Evolutionary conservation across 805 yeast genomes (phyloP).

Genomic region (Ogataea methanolica): DNA sequence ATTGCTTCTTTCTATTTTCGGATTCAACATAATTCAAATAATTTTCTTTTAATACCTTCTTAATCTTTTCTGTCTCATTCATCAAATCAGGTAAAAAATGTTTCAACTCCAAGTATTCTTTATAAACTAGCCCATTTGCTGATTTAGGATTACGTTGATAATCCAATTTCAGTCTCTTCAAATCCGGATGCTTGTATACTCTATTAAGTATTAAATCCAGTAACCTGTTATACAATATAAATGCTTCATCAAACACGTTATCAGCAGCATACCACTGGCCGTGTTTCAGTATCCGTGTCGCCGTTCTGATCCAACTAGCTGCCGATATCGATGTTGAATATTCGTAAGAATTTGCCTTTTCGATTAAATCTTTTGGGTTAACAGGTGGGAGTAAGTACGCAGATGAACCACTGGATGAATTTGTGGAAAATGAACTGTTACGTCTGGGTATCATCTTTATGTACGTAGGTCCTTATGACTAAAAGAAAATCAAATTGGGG

Average conservation of each 20-base stretch:
- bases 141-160: slow-evolving; percentile 17
- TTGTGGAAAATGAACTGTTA: slow-evolving; percentile 13
- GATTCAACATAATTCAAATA: slow-evolving; percentile 20
- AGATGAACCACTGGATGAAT: slow-evolving; percentile 12
- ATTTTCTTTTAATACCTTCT: slow-evolving; percentile 21
- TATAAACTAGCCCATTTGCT: slow-evolving; percentile 21
- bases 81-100: slow-evolving; percentile 23
- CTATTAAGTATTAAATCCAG: slow-evolving; percentile 51
- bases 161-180: slow-evolving; percentile 24
- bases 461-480: no score
- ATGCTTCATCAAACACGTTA: slow-evolving; percentile 45
- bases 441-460: slow-evolving; percentile 8
- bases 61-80: slow-evolving; percentile 28
- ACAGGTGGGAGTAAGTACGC: slow-evolving; percentile 15
- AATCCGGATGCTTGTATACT: slow-evolving; percentile 42
- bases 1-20: slow-evolving; percentile 17
- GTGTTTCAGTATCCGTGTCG: slow-evolving; percentile 41
- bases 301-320: slow-evolving; percentile 52
- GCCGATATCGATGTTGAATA: slow-evolving; percentile 49
- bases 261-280: slow-evolving; percentile 42
- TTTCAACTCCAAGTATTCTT: slow-evolving; percentile 22
- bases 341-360: slow-evolving; percentile 49
- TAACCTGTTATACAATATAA: slow-evolving; percentile 51
- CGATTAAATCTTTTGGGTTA: slow-evolving; percentile 34
- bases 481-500: no score